Evolutionary conservation across 2,329 filamentous ascomycete species (phyloP).

Genomic region (Ophiocordyceps camponoti-rufipedis): DNA sequence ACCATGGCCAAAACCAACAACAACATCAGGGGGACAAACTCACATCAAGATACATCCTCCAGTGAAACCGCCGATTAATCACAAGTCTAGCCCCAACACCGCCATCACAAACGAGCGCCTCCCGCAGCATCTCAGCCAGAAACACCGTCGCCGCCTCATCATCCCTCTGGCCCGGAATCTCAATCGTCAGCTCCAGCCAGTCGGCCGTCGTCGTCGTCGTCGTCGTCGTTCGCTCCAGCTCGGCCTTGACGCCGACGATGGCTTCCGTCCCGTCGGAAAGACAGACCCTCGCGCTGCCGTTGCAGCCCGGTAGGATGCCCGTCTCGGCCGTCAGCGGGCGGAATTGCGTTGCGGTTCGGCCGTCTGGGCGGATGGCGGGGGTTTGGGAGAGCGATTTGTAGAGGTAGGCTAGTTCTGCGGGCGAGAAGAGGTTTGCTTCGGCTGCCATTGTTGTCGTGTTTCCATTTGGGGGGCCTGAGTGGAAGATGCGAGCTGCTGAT

Average conservation of each 20-base stretch:
- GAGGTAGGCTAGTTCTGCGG: conserved; percentile 90
- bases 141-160: conserved; percentile 84
- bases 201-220: conserved; percentile 25
- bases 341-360: conserved; percentile 68
- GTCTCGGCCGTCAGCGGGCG: conserved; percentile 81
- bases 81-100: conserved; percentile 53
- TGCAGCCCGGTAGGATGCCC: conserved; percentile 72
- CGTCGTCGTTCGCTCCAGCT: conserved; percentile 57
- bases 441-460: conserved; percentile 33
- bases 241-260: conserved; percentile 86
- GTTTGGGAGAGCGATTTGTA: conserved; percentile 66
- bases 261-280: conserved; percentile 93
- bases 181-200: conserved; percentile 83
- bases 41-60: conserved; percentile 91
- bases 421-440: conserved; percentile 64
- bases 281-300: conserved; percentile 84
- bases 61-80: conserved; percentile 88
- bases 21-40: conserved; percentile 15
- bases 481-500: background rate
- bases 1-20: no score
- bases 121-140: conserved; percentile 69
- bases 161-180: conserved; percentile 79
- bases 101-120: conserved; percentile 63
- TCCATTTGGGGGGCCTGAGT: background rate
- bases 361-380: conserved; percentile 81